Percentiles rank a stretch among this genome's conserved stretches.
phyloP scores from a whole-genome alignment of 2,329 filamentous ascomycete genomes.

The Ophiocordyceps camponoti-saundersi region DNA sequence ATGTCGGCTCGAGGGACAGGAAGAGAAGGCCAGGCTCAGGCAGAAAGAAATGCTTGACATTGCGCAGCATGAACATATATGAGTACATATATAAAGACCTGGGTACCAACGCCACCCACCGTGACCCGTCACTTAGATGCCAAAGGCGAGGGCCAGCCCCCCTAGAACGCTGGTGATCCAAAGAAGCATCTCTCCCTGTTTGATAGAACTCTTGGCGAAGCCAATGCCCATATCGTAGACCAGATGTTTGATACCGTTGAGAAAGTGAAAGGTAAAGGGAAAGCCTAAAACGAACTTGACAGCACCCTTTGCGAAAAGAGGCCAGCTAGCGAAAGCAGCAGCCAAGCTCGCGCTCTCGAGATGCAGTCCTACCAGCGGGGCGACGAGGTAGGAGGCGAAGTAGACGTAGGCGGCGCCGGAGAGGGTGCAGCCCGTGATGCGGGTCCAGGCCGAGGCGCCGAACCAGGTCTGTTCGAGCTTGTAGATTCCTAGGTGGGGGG shows the following conservation, averaged over 20 bases:
- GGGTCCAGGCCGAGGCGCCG: slow-evolving; percentile 54
- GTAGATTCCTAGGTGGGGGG: slow-evolving; percentile 80
- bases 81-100: not conserved
- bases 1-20: not conserved
- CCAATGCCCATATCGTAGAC: slow-evolving; percentile 33
- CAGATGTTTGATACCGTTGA: slow-evolving; percentile 39
- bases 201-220: slow-evolving; percentile 29
- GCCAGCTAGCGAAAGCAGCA: slow-evolving; percentile 40
- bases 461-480: slow-evolving; percentile 74
- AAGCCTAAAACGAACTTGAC: slow-evolving; percentile 39
- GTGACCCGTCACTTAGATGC: slow-evolving; percentile 18
- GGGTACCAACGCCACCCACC: not conserved
- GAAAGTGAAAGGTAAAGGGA: slow-evolving; percentile 40
- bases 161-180: slow-evolving; percentile 28
- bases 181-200: slow-evolving; percentile 27
- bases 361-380: slow-evolving; percentile 54
- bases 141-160: slow-evolving; percentile 27
- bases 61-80: not conserved
- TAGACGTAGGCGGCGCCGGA: slow-evolving; percentile 66
- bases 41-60: too few species aligned
- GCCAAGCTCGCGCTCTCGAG: slow-evolving; percentile 42
- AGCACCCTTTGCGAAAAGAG: slow-evolving; percentile 39
- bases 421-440: slow-evolving; percentile 63
- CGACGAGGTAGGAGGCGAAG: slow-evolving; percentile 62
- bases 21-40: not conserved